Evolutionary conservation across 129 eudicot species (phyloP), one percentile per base, ranked within the genome.

Genomic region (Erigeron canadensis): DNA sequence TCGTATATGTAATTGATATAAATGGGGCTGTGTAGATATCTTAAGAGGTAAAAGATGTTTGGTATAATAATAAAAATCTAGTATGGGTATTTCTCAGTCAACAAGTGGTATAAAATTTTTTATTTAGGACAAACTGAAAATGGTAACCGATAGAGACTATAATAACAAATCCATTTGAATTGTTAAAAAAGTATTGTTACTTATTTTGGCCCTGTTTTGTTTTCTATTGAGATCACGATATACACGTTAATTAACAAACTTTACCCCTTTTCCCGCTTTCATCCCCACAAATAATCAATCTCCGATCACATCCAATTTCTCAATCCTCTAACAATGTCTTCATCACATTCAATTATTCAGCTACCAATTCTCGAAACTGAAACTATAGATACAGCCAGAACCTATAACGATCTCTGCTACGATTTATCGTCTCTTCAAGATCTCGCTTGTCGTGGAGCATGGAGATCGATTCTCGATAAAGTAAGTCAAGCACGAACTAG

Each of bases 401-500:
- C 47, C 9, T 71, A 60, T 44, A 80, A 84, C 69, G 86, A 85
- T 43, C 82, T 86, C 75, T 84, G 91, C 84, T 79, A 73, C 67
- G 97, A 86, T 0, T 76, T 95, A 50, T 73, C 93, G 37, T 68
- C 85, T 2, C 85, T 90, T n/a, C 91, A 90, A 72, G 97, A 87
- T 68, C 92, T 89, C 23, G 94, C 99, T 15, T 62, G 70, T 40
- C 91, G 96, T 16, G 99, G 99, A 78, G 77, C 94, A 57, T 95
- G 94, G 94, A 80, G 85, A 13, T 74, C 96, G 2, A 77, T 95
- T 64, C 88, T 95, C 72, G 96, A 90, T 72, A 90, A 88, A 74
- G 85, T 88, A 48, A 55, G 81, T 5, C 86, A 73, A 42, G 83
- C 99, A 19, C 96, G 94, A 10, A 69, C 91, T 10, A 81, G 66